phyloP scores from a whole-genome alignment of 441 rosid species.

The Populus hybrid region DNA sequence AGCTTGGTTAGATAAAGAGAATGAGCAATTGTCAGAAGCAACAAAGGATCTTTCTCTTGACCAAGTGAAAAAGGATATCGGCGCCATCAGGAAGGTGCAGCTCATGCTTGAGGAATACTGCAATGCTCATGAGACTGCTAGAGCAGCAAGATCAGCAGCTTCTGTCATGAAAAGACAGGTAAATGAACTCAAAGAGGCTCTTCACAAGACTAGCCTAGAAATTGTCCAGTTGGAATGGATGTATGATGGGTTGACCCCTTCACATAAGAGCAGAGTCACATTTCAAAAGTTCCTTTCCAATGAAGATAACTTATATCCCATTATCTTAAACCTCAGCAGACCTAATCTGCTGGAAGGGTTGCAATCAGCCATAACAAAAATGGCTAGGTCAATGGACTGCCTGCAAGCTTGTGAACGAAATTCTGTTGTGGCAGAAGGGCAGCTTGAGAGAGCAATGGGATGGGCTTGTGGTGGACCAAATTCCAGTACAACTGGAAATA shows the following conservation, averaged over 20 bases:
- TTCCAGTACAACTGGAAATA: constrained; percentile 51
- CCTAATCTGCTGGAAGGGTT: constrained; percentile 68
- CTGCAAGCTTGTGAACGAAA: constrained; percentile 78
- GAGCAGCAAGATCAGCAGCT: constrained; percentile 85
- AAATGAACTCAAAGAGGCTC: constrained; percentile 71
- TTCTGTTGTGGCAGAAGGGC: constrained; percentile 81
- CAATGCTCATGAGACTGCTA: constrained; percentile 86
- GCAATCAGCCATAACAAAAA: constrained; percentile 61
- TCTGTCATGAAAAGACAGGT: constrained; percentile 71
- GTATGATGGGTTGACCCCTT: constrained; percentile 66
- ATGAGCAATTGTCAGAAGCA: constrained; percentile 49
- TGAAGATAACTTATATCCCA: constrained; percentile 54
- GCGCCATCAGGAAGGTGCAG: constrained; percentile 60
- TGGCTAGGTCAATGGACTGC: constrained; percentile 66
- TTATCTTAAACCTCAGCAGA: constrained; percentile 67
- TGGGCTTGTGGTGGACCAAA: constrained; percentile 98
- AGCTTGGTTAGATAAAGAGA: constrained; percentile 69
- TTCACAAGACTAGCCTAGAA: constrained; percentile 71
- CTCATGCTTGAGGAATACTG: constrained; percentile 91
- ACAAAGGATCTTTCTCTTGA: constrained; percentile 43
- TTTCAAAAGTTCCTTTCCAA: constrained; percentile 58
- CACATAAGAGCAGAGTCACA: constrained; percentile 54
- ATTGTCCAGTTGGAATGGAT: constrained; percentile 97
- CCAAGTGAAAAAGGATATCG: constrained; percentile 46
- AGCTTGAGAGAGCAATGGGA: constrained; percentile 97